Percentiles rank a stretch among this genome's conserved stretches.
Evolutionary conservation across 768 basidiomycete species (phyloP).

Genomic region (Panellus pusillus): DNA sequence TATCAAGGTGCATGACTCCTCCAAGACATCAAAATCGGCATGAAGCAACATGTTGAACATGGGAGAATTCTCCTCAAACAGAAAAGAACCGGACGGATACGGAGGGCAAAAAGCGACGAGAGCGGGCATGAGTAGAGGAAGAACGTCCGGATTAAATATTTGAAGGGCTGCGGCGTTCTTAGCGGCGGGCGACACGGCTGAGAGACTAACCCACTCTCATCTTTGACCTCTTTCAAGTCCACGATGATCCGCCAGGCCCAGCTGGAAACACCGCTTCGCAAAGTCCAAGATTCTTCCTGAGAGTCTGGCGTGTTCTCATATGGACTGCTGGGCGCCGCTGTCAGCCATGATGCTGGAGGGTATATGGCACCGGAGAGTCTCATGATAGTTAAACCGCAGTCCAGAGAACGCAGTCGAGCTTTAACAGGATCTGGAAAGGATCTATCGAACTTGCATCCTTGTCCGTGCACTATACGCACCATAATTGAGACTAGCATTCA

Average conservation of each 20-base stretch:
- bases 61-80: conserved; percentile 40
- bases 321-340: conserved; percentile 20
- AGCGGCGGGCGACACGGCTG: background rate
- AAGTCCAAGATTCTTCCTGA: conserved; percentile 58
- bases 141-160: conserved; percentile 59
- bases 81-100: conserved; percentile 35
- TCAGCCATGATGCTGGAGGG: conserved; percentile 68
- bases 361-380: conserved; percentile 69
- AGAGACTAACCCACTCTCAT: conserved; percentile 52
- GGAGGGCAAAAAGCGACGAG: conserved; percentile 65
- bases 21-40: conserved; percentile 70
- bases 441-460: background rate
- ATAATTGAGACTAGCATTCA: conserved; percentile 77
- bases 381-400: conserved; percentile 67
- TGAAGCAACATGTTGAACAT: conserved; percentile 50
- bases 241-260: conserved; percentile 82
- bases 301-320: conserved; percentile 26
- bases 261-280: conserved; percentile 62
- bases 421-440: conserved; percentile 65
- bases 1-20: conserved; percentile 72
- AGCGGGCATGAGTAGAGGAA: conserved; percentile 62
- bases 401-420: conserved; percentile 63
- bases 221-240: conserved; percentile 70
- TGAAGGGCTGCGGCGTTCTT: conserved; percentile 42
- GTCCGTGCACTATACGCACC: conserved; percentile 45